Percentiles rank a stretch among this genome's conserved stretches.
phyloP scores from a whole-genome alignment of 73 alveolate species.

The Stentor coeruleus region DNA sequence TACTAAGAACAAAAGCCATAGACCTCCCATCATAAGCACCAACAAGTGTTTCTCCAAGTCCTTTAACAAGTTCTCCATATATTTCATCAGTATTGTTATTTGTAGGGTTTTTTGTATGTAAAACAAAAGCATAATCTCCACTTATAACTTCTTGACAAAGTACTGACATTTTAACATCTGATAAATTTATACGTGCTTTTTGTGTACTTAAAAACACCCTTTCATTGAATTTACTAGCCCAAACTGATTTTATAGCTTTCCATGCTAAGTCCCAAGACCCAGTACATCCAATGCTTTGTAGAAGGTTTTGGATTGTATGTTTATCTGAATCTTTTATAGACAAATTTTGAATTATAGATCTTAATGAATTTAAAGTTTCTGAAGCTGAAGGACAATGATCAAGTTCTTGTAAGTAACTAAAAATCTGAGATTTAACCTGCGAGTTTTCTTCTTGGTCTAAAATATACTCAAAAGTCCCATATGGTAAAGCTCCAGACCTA shows the following conservation, averaged over 20 bases:
- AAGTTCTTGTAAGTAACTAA: background rate
- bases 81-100: constrained; percentile 60
- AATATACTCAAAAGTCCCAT: constrained; percentile 5
- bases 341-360: background rate
- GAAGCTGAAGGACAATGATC: background rate
- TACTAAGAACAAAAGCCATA: constrained; percentile 57
- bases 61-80: constrained; percentile 70
- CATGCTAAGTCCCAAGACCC: constrained; percentile 59
- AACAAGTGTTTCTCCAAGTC: constrained; percentile 87
- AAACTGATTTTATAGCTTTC: constrained; percentile 75
- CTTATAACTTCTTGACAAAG: constrained; percentile 73
- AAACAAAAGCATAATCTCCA: constrained; percentile 79
- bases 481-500: background rate
- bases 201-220: constrained; percentile 82
- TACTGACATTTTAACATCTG: constrained; percentile 76
- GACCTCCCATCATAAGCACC: constrained; percentile 75
- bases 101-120: constrained; percentile 78
- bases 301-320: constrained; percentile 34
- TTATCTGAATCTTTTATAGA: background rate
- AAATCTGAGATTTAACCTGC: background rate
- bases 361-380: background rate
- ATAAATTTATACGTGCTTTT: constrained; percentile 62
- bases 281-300: constrained; percentile 55
- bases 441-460: background rate
- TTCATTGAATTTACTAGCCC: constrained; percentile 86